A percentile compares a stretch with the other conserved stretches of the same genome.
Conservation (phyloP, 2,329 filamentous ascomycete genomes). For the Teratosphaeria viscida region DNA sequence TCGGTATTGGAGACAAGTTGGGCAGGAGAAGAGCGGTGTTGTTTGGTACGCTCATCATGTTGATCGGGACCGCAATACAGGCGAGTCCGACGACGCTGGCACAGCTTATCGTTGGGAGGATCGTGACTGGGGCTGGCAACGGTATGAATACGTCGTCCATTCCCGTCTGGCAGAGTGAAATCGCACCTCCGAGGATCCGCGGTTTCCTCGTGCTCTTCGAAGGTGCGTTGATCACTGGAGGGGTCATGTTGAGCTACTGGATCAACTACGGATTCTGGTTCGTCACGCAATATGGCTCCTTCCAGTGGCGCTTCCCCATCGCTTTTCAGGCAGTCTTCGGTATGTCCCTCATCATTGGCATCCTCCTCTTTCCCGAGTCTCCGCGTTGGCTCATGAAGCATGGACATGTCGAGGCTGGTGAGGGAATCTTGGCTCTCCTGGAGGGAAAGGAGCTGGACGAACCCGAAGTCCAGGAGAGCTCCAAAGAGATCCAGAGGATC, state of each 20-base stretch:
- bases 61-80: background rate
- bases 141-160: background rate
- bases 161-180: background rate
- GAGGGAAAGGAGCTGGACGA: constrained; percentile 14
- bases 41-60: background rate
- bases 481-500: background rate
- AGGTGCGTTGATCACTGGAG: constrained; percentile 5
- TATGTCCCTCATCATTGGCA: constrained; percentile 12
- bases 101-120: background rate
- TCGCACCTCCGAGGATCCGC: background rate
- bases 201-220: background rate
- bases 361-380: constrained; percentile 16
- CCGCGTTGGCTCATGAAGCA: constrained; percentile 24
- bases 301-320: constrained; percentile 21
- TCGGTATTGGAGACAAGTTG: background rate
- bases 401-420: constrained; percentile 23
- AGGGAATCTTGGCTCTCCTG: constrained; percentile 22
- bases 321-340: constrained; percentile 19
- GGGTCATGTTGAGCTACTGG: constrained; percentile 33
- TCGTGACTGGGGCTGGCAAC: background rate
- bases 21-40: background rate
- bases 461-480: background rate
- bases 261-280: constrained; percentile 19
- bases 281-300: constrained; percentile 12
- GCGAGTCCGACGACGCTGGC: background rate